phyloP scores from a whole-genome alignment of 1,284 basidiomycete species.

The Apiotrichum domesticum region DNA sequence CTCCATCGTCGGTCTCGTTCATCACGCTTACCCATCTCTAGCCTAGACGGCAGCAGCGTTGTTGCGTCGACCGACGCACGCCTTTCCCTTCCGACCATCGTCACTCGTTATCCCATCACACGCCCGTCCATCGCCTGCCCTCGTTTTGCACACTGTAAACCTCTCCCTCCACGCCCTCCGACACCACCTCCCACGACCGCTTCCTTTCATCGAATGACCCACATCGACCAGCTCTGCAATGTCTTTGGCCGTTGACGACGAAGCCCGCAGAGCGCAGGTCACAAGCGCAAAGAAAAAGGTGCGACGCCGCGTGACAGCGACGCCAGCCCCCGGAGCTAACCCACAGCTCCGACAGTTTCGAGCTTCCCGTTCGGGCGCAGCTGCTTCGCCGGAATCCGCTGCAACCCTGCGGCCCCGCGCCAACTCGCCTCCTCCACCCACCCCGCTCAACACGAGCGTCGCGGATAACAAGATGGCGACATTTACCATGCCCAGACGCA shows the following conservation, averaged over 20 bases:
- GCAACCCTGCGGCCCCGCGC: constrained; percentile 5
- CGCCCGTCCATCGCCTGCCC: constrained; percentile 4
- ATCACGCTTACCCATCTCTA: neutral
- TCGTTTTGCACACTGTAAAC: neutral
- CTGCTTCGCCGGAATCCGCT: neutral
- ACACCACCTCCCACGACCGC: neutral
- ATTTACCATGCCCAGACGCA: constrained; percentile 7
- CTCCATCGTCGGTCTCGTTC: neutral
- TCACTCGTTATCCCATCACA: constrained; percentile 10
- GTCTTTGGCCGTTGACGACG: constrained; percentile 9
- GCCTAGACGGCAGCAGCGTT: neutral
- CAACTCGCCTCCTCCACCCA: constrained; percentile 3
- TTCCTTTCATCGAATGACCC: neutral
- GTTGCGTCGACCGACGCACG: neutral
- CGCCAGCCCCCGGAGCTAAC: neutral
- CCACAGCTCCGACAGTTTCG: constrained; percentile 37
- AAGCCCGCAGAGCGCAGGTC: constrained; percentile 27
- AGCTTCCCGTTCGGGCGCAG: constrained; percentile 25
- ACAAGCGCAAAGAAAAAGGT: constrained; percentile 39
- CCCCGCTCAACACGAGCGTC: constrained; percentile 9
- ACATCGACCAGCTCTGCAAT: neutral
- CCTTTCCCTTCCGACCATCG: constrained; percentile 7
- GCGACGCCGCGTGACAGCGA: neutral
- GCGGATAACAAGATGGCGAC: constrained; percentile 1
- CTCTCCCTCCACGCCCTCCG: neutral